Evolutionary conservation across 768 basidiomycete species (phyloP).

Genomic region (Sarcomyxa edulis): DNA sequence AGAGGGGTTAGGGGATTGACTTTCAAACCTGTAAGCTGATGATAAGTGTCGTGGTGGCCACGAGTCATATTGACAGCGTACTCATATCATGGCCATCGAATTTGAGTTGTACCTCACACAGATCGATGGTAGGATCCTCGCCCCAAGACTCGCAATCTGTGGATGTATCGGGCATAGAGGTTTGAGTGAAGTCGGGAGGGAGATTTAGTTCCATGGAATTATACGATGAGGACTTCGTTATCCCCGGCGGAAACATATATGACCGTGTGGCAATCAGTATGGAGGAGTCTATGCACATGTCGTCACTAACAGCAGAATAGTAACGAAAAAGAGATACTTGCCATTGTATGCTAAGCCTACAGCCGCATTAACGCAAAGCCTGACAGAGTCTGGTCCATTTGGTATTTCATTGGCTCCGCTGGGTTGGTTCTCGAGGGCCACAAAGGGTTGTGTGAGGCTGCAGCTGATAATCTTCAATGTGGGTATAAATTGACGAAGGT

Average conservation of each 20-base stretch:
- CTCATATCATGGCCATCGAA: conserved; percentile 40
- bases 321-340: conserved; percentile 19
- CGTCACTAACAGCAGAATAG: conserved; percentile 3
- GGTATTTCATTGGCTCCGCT: conserved; percentile 23
- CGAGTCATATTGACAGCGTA: conserved; percentile 20
- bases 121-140: conserved; percentile 54
- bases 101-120: conserved; percentile 53
- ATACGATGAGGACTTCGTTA: conserved; percentile 19
- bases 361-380: conserved; percentile 50
- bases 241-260: conserved; percentile 35
- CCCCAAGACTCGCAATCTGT: conserved; percentile 51
- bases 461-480: conserved; percentile 43
- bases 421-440: conserved; percentile 28
- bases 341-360: conserved; percentile 61
- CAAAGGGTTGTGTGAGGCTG: conserved; percentile 37
- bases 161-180: conserved; percentile 16
- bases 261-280: conserved; percentile 63
- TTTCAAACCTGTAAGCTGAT: conserved; percentile 27
- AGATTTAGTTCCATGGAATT: conserved; percentile 40
- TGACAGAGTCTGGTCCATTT: conserved; percentile 30
- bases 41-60: background rate
- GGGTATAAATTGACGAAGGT: conserved; percentile 39
- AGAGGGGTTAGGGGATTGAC: conserved; percentile 43
- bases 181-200: conserved; percentile 24
- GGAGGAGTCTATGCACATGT: conserved; percentile 37